Evolutionary conservation across 1,139 yeast genomes (phyloP).

Genomic region (Saccharomycopsis crataegensis): DNA sequence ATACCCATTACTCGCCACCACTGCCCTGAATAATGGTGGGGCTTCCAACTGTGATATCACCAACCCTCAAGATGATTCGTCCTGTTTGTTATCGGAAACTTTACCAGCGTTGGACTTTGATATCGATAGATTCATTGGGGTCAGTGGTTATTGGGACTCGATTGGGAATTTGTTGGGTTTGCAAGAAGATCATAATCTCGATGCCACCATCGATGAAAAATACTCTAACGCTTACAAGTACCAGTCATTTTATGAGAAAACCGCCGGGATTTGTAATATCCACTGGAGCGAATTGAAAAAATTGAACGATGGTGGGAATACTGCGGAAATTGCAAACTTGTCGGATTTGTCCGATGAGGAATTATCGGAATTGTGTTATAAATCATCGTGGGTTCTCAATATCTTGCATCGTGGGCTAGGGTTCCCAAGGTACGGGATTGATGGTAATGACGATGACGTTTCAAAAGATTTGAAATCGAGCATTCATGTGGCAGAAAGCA

Average conservation of each 20-base stretch:
- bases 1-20: constrained; percentile 42
- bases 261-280: constrained; percentile 14
- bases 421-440: constrained; percentile 52
- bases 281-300: constrained; percentile 23
- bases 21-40: constrained; percentile 24
- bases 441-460: constrained; percentile 24
- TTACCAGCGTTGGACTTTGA: constrained; percentile 66
- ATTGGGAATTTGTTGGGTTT: constrained; percentile 28
- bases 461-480: constrained; percentile 33
- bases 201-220: constrained; percentile 19
- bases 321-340: constrained; percentile 14
- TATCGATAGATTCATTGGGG: constrained; percentile 64
- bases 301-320: constrained; percentile 20
- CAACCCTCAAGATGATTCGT: constrained; percentile 27
- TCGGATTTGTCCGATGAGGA: constrained; percentile 32
- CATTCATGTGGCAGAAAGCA: constrained; percentile 52
- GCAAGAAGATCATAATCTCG: constrained; percentile 27
- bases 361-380: constrained; percentile 50
- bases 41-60: constrained; percentile 29
- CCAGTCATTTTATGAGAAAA: constrained; percentile 16
- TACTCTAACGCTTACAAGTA: constrained; percentile 19
- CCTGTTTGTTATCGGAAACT: constrained; percentile 44
- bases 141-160: constrained; percentile 79
- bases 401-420: constrained; percentile 70
- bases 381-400: constrained; percentile 64